phyloP scores from a whole-genome alignment of 192 early-diverging fungal species.

The Coemansia sp. region DNA sequence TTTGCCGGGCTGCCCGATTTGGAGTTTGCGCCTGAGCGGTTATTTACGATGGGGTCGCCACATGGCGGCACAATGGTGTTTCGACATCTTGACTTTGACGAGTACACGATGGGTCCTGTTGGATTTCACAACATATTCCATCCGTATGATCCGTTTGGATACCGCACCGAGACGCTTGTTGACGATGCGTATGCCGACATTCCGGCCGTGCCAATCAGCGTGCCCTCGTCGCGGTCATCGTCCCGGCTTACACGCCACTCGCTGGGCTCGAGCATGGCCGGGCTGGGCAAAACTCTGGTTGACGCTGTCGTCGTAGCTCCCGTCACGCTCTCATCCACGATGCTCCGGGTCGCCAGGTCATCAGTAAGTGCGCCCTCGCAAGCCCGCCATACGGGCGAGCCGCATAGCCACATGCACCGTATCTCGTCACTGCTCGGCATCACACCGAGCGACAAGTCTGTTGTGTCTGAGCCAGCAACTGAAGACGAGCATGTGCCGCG shows the following conservation, averaged over 20 bases:
- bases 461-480: no score
- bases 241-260: constrained; percentile 7
- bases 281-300: constrained; percentile 32
- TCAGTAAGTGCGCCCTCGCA: constrained; percentile 20
- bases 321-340: constrained; percentile 18
- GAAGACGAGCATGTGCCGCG: neutral
- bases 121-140: constrained; percentile 73
- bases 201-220: constrained; percentile 51
- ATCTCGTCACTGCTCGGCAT: constrained; percentile 7
- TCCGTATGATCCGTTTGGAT: constrained; percentile 72
- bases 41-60: constrained; percentile 40
- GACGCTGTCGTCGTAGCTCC: constrained; percentile 28
- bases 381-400: neutral
- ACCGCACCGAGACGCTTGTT: constrained; percentile 68
- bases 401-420: neutral
- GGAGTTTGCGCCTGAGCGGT: constrained; percentile 25
- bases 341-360: constrained; percentile 21
- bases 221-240: neutral
- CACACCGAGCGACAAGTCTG: neutral
- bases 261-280: constrained; percentile 25
- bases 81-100: constrained; percentile 56
- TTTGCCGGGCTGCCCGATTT: constrained; percentile 25
- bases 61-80: constrained; percentile 65
- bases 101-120: constrained; percentile 58
- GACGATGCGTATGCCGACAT: constrained; percentile 54